These are phyloP conservation scores for Colletotrichum euphorbiae DNA, from an alignment of 2,329 filamentous ascomycete genomes.

Conservation along the genomic window DNA sequence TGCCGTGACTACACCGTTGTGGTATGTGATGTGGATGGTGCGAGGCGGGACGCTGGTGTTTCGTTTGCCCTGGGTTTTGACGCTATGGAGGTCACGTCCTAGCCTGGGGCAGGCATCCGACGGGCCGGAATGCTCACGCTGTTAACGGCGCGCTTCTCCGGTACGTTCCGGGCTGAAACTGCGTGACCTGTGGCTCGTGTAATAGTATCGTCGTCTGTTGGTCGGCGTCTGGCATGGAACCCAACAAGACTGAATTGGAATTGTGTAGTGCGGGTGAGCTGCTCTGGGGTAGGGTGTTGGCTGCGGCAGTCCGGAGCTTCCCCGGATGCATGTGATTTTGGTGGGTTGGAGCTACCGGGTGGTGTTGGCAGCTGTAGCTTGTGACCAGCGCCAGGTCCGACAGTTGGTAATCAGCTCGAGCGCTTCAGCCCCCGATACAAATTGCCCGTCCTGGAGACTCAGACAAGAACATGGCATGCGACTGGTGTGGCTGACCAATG, in stretches of 20 bases:
- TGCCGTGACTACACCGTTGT: background rate
- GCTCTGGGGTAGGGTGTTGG: conserved; percentile 12
- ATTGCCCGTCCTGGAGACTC: background rate
- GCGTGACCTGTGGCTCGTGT: background rate
- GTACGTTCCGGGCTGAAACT: background rate
- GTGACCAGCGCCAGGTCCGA: no score
- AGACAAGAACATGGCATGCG: background rate
- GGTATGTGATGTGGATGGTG: conserved; percentile 11
- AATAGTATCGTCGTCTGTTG: background rate
- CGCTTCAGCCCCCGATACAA: background rate
- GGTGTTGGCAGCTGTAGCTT: background rate
- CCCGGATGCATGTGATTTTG: conserved; percentile 35
- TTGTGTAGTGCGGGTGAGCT: conserved; percentile 5
- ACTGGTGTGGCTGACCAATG: conserved; percentile 13
- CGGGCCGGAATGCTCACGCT: conserved; percentile 2
- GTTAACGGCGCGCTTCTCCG: background rate
- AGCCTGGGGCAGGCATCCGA: conserved; percentile 13
- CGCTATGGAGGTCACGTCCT: conserved; percentile 38
- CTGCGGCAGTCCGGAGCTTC: conserved; percentile 20
- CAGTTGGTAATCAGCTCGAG: no score
- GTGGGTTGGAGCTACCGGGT: conserved; percentile 10
- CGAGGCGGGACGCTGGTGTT: conserved; percentile 23
- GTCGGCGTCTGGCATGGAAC: background rate
- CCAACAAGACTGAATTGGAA: background rate
- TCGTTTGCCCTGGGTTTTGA: conserved; percentile 23